Evolutionary conservation across 2,329 filamentous ascomycete genomes (phyloP).

Genomic region (Pseudomassariella vexata): DNA sequence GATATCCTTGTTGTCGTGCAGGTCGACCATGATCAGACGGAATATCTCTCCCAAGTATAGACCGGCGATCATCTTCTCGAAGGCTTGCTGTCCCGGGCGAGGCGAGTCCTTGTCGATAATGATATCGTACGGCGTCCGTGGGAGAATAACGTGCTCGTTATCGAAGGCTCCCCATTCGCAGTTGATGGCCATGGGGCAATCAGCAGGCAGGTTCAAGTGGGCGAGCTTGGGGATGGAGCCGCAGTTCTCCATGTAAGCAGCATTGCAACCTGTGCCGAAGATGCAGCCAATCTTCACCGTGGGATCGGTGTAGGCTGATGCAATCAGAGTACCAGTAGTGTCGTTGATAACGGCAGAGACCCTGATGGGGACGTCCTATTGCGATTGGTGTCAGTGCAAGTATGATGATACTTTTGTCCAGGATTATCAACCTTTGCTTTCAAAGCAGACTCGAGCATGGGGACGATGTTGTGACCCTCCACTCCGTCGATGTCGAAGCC

Average conservation of each 20-base stretch:
- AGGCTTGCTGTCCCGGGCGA: conserved; percentile 87
- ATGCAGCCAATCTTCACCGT: conserved; percentile 95
- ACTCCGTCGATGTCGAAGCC: conserved; percentile 92
- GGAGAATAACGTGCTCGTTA: conserved; percentile 84
- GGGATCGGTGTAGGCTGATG: conserved; percentile 91
- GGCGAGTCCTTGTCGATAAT: conserved; percentile 88
- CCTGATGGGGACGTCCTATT: conserved; percentile 81
- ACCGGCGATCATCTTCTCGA: conserved; percentile 97
- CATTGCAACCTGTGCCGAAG: conserved; percentile 97
- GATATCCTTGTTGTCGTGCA: conserved; percentile 70
- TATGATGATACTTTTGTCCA: neutral
- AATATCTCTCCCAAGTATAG: conserved; percentile 94
- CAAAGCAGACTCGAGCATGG: conserved; percentile 77
- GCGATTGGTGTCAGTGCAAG: neutral
- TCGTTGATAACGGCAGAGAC: conserved; percentile 93
- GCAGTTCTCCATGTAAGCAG: conserved; percentile 93
- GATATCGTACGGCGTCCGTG: conserved; percentile 78
- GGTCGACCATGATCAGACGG: conserved; percentile 77
- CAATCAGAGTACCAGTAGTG: conserved; percentile 93
- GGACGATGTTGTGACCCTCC: conserved; percentile 85
- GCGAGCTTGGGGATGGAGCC: conserved; percentile 91
- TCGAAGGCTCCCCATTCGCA: conserved; percentile 98
- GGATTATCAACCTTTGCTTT: conserved; percentile 51
- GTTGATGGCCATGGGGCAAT: conserved; percentile 90
- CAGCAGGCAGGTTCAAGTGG: conserved; percentile 79